Percentiles rank a stretch among this genome's conserved stretches.
phyloP scores from a whole-genome alignment of 1,284 basidiomycete species.

The Leccinum cinnamomeum region DNA sequence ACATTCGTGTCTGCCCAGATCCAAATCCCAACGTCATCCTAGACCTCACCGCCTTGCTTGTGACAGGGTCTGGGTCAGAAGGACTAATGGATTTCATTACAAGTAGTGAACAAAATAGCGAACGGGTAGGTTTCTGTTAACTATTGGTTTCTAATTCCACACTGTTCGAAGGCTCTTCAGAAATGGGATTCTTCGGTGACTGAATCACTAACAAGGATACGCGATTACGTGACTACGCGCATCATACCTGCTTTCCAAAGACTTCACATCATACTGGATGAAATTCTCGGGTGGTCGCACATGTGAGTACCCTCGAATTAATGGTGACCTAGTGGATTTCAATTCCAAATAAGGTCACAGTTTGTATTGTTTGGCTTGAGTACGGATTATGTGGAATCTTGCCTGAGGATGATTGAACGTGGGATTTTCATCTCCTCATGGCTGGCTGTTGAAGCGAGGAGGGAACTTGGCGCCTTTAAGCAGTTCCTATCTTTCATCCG shows the following conservation, averaged over 20 bases:
- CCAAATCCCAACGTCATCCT: slow-evolving; percentile 60
- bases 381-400: slow-evolving; percentile 47
- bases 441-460: slow-evolving; percentile 63
- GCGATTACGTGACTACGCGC: slow-evolving; percentile 69
- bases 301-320: slow-evolving; percentile 49
- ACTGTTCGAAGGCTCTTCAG: slow-evolving; percentile 56
- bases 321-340: slow-evolving; percentile 15
- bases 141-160: slow-evolving; percentile 20
- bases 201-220: slow-evolving; percentile 67
- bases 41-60: slow-evolving; percentile 69
- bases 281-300: slow-evolving; percentile 72
- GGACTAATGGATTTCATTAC: slow-evolving; percentile 70
- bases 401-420: slow-evolving; percentile 51
- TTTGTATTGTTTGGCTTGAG: slow-evolving; percentile 54
- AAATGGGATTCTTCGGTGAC: slow-evolving; percentile 77
- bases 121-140: slow-evolving; percentile 53
- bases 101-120: slow-evolving; percentile 76
- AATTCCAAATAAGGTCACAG: slow-evolving; percentile 42
- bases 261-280: slow-evolving; percentile 69
- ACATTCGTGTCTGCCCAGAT: slow-evolving; percentile 39
- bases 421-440: slow-evolving; percentile 65
- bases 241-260: slow-evolving; percentile 74
- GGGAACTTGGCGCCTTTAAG: slow-evolving; percentile 66
- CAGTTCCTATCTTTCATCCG: slow-evolving; percentile 79
- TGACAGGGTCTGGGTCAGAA: slow-evolving; percentile 68